These are phyloP conservation scores for Lanmaoa pseudosensibilis DNA, from an alignment of 768 basidiomycete genomes.

Conservation along the genomic window DNA sequence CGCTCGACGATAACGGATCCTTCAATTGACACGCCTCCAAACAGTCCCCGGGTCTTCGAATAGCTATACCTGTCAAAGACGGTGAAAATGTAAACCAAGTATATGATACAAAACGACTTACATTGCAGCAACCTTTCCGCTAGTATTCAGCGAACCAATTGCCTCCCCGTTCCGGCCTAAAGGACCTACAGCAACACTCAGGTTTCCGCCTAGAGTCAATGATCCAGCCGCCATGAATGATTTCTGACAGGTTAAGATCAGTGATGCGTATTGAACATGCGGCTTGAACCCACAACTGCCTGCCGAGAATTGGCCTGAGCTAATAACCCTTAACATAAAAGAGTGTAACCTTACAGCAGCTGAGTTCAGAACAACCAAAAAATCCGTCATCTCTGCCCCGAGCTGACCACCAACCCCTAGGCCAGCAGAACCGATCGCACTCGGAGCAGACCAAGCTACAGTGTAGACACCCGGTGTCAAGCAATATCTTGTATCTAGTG, in stretches of 20 bases:
- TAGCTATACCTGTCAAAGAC: slow-evolving; percentile 70
- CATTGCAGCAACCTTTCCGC: slow-evolving; percentile 92
- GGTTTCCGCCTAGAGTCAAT: slow-evolving; percentile 85
- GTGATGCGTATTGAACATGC: neutral
- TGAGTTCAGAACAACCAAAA: slow-evolving; percentile 86
- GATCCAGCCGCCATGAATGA: slow-evolving; percentile 96
- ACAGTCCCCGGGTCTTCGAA: slow-evolving; percentile 89
- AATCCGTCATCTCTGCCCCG: slow-evolving; percentile 89
- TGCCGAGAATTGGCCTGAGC: slow-evolving; percentile 25
- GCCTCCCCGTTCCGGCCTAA: slow-evolving; percentile 94
- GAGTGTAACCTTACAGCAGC: slow-evolving; percentile 51
- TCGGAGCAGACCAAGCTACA: slow-evolving; percentile 94
- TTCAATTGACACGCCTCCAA: slow-evolving; percentile 87
- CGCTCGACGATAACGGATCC: slow-evolving; percentile 92
- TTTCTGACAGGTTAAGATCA: slow-evolving; percentile 41
- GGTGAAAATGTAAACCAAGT: neutral
- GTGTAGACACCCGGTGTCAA: slow-evolving; percentile 34
- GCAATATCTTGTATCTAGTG: neutral
- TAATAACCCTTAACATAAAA: slow-evolving; percentile 4
- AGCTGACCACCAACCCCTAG: slow-evolving; percentile 83
- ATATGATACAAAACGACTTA: slow-evolving; percentile 32
- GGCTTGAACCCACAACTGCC: slow-evolving; percentile 56
- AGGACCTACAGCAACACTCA: slow-evolving; percentile 88
- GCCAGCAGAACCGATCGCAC: slow-evolving; percentile 92
- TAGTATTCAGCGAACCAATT: slow-evolving; percentile 74